Base-by-base conservation (phyloP, 2,329 filamentous ascomycete species). In the Pestalotiopsis sp. region DNA sequence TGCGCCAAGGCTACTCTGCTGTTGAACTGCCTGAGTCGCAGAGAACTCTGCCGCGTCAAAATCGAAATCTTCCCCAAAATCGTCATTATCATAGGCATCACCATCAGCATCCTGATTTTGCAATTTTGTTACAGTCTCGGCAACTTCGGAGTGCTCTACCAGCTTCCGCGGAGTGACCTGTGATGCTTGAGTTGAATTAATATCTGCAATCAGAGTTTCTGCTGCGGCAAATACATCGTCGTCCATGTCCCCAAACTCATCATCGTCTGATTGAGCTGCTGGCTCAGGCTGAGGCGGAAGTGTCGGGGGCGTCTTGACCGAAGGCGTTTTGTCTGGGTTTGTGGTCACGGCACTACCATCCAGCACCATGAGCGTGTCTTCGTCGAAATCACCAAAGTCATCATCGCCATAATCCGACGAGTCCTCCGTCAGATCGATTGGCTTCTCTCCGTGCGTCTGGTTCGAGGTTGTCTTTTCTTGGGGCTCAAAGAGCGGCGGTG, bases 31-130 rank as follows among this genome's bases (percentile, higher is more conserved):
- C 82, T 96, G 91, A 63, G 92, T 93, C 61, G 92, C 92, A 75
- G 89, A 89, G 73, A 91, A 81, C 80, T 94, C 91, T 72, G 90
- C 90, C 70, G 91, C 90, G 74, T 95, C 93, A 75, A 93, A 92
- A 79, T 97, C 94, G 79, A 90, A 86, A 73, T 89, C 83, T 72
- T 86, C 88, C 61, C 90, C 92, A 83, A 93, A 93, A 75, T 94
- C 94, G 81, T 94, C 93, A 68, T 89, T 91, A 69, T 89, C 91
- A 73, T 87, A 90, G 52, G 83, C 77, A 71, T 84, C 83, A 56
- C 85, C 82, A 66, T 76, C 75, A 41, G 75, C 78, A 73, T 82
- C 77, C 31, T 82, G 80, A 57, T 70, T 64, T 36, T 67, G 68
- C 9, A 68, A 68, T 66, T 69, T 66, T n/a, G 59, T 49, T 17